Evolutionary conservation across 2,329 filamentous ascomycete species (phyloP), one percentile per base, ranked within the genome.

Genomic region (Balansia obtecta): DNA sequence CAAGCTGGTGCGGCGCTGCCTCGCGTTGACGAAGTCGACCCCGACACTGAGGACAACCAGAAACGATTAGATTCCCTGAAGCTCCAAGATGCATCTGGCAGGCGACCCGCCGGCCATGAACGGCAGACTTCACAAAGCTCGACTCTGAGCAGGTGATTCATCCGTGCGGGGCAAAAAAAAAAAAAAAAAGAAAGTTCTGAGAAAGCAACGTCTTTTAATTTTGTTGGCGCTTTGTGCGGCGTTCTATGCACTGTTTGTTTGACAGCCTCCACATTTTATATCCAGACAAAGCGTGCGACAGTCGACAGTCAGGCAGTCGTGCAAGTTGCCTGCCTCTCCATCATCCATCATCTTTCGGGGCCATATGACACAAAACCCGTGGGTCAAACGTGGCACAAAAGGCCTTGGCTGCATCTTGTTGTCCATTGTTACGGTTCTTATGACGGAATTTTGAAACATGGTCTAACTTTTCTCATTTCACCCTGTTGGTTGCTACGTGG

Each of bases 31-130:
- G 89, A 95, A 60, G 76, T 85, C 38, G 89, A 96, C 65, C 80
- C 83, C 4, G 76, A 83, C 48, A 83, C 85, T 47, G 86, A 91
- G 59, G 88, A 93, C 60, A 91, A 85, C 64, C 85, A 88, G 68
- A 87, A 90, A 70, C 80, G 88, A 58, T 76, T 97, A 57, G 88
- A 96, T 68, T 90, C 88, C 48, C 75, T 97, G 59, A 89, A 93
- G 66, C 74, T 97, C 62, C 86, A 95, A 65, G 91, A 97, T 67
- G 86, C 77, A 59, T 55, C 60, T 34, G 83, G 87, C 58, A 75
- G 79, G 58, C 75, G 75, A 55, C 71, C 74, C 30, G 64, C 64
- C 45, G 61, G 71, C 51, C 78, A 81, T 58, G 80, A 83, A 63
- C 75, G 79, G 57, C 77, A 83, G 65, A 74, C 69, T 59, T 82